These are phyloP conservation scores for Botrytis aclada DNA, from an alignment of 2,329 filamentous ascomycete genomes.

Conservation along the genomic window DNA sequence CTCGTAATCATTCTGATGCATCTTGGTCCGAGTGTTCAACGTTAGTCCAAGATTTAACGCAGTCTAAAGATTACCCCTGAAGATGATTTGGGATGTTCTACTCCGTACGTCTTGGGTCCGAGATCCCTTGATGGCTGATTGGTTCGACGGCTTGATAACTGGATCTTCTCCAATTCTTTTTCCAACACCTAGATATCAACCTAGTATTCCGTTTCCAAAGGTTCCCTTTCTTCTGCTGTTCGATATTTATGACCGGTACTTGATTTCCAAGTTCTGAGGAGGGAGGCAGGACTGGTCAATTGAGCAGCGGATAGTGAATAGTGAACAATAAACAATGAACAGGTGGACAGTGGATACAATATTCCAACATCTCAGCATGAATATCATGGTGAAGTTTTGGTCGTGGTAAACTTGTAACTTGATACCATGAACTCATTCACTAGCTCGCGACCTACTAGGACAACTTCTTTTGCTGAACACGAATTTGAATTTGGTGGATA, in stretches of 20 bases:
- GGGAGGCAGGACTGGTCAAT: neutral
- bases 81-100: neutral
- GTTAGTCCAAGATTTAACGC: neutral
- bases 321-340: neutral
- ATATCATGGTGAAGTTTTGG: neutral
- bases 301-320: neutral
- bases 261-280: neutral
- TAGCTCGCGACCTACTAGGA: neutral
- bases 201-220: conserved; percentile 6
- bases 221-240: neutral
- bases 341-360: neutral
- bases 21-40: neutral
- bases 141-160: neutral
- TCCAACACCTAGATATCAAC: neutral
- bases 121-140: neutral
- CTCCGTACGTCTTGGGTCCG: neutral
- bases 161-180: neutral
- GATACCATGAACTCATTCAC: neutral
- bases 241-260: neutral
- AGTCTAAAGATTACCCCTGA: conserved; percentile 2
- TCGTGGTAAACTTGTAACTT: no score
- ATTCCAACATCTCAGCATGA: neutral
- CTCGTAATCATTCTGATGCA: conserved; percentile 6
- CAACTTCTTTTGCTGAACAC: no score
- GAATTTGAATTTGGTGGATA: no score